Evolutionary conservation across 192 early-diverging fungal species (phyloP).

Genomic region (Globomyces pollinis-pini): DNA sequence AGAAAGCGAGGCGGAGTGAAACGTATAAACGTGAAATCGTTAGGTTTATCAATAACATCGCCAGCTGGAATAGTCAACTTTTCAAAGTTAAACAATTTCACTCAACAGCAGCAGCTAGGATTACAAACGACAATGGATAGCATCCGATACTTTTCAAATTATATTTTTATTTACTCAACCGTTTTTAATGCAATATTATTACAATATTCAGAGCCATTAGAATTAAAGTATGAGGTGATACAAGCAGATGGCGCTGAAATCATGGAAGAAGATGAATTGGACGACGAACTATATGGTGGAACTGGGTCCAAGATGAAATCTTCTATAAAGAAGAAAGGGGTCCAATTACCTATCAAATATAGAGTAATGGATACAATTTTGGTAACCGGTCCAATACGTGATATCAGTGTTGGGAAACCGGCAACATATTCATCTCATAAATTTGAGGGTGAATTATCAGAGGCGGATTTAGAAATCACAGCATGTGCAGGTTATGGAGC

Average conservation of each 20-base stretch:
- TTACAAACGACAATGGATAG: slow-evolving; percentile 2
- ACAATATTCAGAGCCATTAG: slow-evolving; percentile 40
- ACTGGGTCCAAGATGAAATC: slow-evolving; percentile 8
- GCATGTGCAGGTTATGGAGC: slow-evolving; percentile 49
- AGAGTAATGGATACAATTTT: slow-evolving; percentile 70
- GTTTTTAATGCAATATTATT: slow-evolving; percentile 65
- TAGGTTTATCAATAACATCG: slow-evolving; percentile 18
- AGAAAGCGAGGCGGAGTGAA: slow-evolving; percentile 60
- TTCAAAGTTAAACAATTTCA: background rate
- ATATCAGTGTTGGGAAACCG: slow-evolving; percentile 63
- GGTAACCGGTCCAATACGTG: slow-evolving; percentile 70
- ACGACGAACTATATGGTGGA: slow-evolving; percentile 31
- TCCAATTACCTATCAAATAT: slow-evolving; percentile 40
- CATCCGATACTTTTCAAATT: slow-evolving; percentile 31
- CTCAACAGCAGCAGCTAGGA: background rate
- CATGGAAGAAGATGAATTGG: slow-evolving; percentile 21
- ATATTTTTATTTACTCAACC: slow-evolving; percentile 65
- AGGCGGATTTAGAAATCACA: slow-evolving; percentile 47
- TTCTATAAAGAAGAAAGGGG: slow-evolving; percentile 9
- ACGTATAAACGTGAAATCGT: slow-evolving; percentile 42
- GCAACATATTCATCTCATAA: slow-evolving; percentile 20
- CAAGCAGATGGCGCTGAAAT: slow-evolving; percentile 13
- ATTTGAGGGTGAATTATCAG: slow-evolving; percentile 20
- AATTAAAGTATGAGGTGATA: background rate
- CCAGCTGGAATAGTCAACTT: background rate